Conservation (phyloP, 345 rosid species). For the Geranium brycei region DNA sequence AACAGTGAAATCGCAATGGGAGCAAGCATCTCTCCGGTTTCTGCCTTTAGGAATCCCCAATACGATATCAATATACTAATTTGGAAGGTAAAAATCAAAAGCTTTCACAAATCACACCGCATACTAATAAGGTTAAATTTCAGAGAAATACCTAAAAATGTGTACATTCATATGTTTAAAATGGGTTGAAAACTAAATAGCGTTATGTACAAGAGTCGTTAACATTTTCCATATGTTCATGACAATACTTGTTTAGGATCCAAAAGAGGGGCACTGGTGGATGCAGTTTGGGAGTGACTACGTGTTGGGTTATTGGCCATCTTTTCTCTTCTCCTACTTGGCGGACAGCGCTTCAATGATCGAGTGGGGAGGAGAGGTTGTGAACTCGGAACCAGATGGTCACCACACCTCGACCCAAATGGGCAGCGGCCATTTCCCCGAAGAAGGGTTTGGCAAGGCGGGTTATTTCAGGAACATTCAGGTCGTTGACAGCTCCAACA, state of each 20-base stretch:
- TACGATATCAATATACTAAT: slow-evolving; percentile 93
- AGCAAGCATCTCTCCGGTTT: slow-evolving; percentile 90
- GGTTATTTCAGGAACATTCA: slow-evolving; percentile 42
- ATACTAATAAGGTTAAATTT: neutral
- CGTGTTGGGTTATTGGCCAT: slow-evolving; percentile 42
- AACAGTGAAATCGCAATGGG: slow-evolving; percentile 95
- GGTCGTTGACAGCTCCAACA: slow-evolving; percentile 37
- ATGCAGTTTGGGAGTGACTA: slow-evolving; percentile 37
- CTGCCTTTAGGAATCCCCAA: slow-evolving; percentile 69
- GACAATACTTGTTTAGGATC: slow-evolving; percentile 22
- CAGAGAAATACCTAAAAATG: too few relatives aligned
- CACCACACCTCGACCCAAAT: slow-evolving; percentile 41
- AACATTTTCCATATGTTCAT: too few relatives aligned
- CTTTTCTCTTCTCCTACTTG: slow-evolving; percentile 39
- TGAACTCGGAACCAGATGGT: slow-evolving; percentile 29
- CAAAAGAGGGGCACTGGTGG: slow-evolving; percentile 50
- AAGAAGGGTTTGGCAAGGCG: slow-evolving; percentile 40
- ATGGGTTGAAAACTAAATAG: too few relatives aligned
- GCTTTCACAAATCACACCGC: neutral
- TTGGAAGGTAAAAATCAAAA: slow-evolving; percentile 63
- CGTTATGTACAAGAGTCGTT: too few relatives aligned
- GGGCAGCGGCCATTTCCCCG: slow-evolving; percentile 45
- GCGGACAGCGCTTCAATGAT: slow-evolving; percentile 44
- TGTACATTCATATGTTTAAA: too few relatives aligned
- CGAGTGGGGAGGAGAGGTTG: slow-evolving; percentile 49